These are phyloP conservation scores for Cladosporium sp. DNA, from an alignment of 2,329 filamentous ascomycete genomes.

Conservation along the genomic window DNA sequence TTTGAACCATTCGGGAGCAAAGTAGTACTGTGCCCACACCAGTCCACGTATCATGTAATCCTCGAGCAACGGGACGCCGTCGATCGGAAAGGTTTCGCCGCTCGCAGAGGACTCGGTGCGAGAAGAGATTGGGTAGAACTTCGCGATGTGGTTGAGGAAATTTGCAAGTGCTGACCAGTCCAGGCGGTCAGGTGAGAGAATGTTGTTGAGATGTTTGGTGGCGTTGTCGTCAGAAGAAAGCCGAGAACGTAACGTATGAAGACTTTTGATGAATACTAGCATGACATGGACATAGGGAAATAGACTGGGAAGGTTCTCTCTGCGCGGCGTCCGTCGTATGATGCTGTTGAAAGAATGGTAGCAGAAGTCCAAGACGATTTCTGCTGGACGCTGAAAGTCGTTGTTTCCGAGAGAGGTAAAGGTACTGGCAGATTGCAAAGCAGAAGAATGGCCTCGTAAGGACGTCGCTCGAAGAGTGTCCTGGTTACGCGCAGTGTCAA, in stretches of 20 bases:
- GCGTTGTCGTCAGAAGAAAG: conserved; percentile 22
- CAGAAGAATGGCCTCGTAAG: conserved; percentile 11
- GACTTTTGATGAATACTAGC: conserved; percentile 57
- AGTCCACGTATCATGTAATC: conserved; percentile 68
- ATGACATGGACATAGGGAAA: conserved; percentile 64
- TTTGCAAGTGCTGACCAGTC: conserved; percentile 52
- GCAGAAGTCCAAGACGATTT: conserved; percentile 19
- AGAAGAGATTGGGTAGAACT: conserved; percentile 39
- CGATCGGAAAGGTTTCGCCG: conserved; percentile 41
- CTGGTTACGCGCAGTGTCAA: conserved; percentile 24
- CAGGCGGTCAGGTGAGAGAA: neutral
- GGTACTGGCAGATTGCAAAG: neutral
- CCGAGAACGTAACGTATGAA: conserved; percentile 22
- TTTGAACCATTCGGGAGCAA: conserved; percentile 61
- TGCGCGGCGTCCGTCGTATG: conserved; percentile 28
- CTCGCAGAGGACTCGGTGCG: conserved; percentile 35
- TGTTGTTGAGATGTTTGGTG: conserved; percentile 29
- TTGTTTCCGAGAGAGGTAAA: neutral
- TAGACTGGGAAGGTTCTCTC: conserved; percentile 46
- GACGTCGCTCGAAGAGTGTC: conserved; percentile 20
- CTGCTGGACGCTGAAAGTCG: neutral
- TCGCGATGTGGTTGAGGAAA: conserved; percentile 56
- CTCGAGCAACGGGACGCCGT: conserved; percentile 63
- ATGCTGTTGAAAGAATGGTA: conserved; percentile 12
- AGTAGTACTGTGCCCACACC: conserved; percentile 60